Evolutionary conservation across 2,329 filamentous ascomycete genomes (phyloP).

Genomic region (Plenodomus tracheiphilus): DNA sequence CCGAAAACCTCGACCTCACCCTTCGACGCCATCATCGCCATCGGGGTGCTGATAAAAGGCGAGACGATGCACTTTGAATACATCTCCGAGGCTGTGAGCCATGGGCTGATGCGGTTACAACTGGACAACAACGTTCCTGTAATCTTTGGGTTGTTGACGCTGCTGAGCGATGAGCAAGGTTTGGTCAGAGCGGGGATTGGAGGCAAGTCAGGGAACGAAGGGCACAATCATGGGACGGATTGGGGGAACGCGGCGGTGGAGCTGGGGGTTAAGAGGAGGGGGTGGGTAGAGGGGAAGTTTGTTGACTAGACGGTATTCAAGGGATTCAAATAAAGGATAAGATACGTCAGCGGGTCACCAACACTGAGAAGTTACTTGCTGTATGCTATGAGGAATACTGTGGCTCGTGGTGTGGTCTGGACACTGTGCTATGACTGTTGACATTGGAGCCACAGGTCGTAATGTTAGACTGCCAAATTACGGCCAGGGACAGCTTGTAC

Average conservation of each 20-base stretch:
- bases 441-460: too few species aligned
- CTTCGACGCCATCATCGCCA: slow-evolving; percentile 93
- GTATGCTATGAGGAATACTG: too few species aligned
- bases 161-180: slow-evolving; percentile 86
- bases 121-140: slow-evolving; percentile 87
- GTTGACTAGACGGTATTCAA: slow-evolving; percentile 41
- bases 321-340: too few species aligned
- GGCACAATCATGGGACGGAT: slow-evolving; percentile 95
- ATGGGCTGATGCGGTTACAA: slow-evolving; percentile 93
- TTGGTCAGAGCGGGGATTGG: slow-evolving; percentile 77
- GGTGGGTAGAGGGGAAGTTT: slow-evolving; percentile 75
- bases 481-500: too few species aligned
- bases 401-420: too few species aligned
- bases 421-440: too few species aligned
- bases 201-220: slow-evolving; percentile 46
- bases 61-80: slow-evolving; percentile 99
- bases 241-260: slow-evolving; percentile 96
- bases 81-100: slow-evolving; percentile 87
- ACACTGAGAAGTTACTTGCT: too few species aligned
- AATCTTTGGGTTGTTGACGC: slow-evolving; percentile 88
- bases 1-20: slow-evolving; percentile 49
- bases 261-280: slow-evolving; percentile 83
- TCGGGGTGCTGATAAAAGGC: slow-evolving; percentile 96
- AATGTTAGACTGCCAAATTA: too few species aligned
- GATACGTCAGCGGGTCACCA: too few species aligned